These are phyloP conservation scores for Panaeolus cyanescens DNA, from an alignment of 768 basidiomycete genomes.

Conservation along the genomic window DNA sequence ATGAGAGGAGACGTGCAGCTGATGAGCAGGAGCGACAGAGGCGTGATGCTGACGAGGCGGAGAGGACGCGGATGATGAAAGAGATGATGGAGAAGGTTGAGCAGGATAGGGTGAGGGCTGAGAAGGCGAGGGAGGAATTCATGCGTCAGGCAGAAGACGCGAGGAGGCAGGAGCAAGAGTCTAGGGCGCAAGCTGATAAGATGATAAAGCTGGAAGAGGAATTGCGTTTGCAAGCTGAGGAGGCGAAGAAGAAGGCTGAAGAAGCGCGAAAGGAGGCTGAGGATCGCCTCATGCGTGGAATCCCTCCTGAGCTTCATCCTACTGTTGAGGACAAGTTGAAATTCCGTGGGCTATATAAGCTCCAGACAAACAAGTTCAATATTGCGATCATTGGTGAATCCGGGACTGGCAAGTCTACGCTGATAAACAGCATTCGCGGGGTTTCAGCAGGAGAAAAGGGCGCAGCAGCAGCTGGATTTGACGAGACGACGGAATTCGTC, in stretches of 20 bases:
- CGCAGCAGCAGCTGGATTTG: conserved; percentile 29
- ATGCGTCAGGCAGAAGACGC: too few species aligned
- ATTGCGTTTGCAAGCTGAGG: too few species aligned
- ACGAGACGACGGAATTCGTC: conserved; percentile 8
- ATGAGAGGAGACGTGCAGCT: too few species aligned
- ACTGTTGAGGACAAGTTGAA: conserved; percentile 7
- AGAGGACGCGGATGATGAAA: background rate
- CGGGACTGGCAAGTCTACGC: conserved; percentile 38
- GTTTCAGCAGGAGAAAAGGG: conserved; percentile 17
- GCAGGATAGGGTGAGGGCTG: background rate
- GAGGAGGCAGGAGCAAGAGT: too few species aligned
- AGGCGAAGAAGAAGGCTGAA: too few species aligned
- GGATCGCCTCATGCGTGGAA: conserved; percentile 78
- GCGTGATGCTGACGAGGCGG: background rate
- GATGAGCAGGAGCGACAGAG: background rate
- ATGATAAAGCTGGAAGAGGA: too few species aligned
- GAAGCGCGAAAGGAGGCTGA: conserved; percentile 34
- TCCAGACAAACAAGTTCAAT: conserved; percentile 64
- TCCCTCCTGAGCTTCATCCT: conserved; percentile 77
- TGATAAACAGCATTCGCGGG: conserved; percentile 36
- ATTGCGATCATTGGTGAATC: conserved; percentile 34
- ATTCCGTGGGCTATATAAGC: conserved; percentile 17
- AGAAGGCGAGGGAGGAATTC: too few species aligned
- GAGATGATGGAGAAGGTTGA: too few species aligned
- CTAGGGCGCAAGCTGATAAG: too few species aligned